Conservation (phyloP, 768 basidiomycete species). For the Psilocybe sp. region DNA sequence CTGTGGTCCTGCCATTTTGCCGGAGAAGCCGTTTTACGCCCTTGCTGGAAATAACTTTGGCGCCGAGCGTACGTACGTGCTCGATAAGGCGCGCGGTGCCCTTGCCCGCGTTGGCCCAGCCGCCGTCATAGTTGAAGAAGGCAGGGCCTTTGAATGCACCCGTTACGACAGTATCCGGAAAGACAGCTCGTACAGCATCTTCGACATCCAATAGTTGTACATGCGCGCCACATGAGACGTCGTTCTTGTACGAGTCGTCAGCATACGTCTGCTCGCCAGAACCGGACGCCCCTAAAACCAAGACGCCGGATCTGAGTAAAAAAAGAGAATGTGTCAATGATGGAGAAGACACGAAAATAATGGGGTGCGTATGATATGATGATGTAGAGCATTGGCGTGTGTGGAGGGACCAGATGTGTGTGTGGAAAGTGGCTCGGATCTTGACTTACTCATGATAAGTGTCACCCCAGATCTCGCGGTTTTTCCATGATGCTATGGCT, state of each 20-base stretch:
- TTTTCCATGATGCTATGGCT: conserved; percentile 75
- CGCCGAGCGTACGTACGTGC: conserved; percentile 58
- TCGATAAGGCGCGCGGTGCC: conserved; percentile 55
- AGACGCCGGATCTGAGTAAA: conserved; percentile 59
- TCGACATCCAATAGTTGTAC: conserved; percentile 36
- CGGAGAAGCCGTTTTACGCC: conserved; percentile 50
- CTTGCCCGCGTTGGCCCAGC: conserved; percentile 81
- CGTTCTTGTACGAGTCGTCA: conserved; percentile 59
- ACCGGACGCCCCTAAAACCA: conserved; percentile 46
- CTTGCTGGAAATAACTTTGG: conserved; percentile 55
- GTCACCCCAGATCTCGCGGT: conserved; percentile 60
- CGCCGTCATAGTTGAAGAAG: conserved; percentile 74
- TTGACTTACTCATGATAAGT: conserved; percentile 77
- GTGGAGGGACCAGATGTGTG: neutral
- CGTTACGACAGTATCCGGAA: conserved; percentile 39
- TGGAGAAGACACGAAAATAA: conserved; percentile 4
- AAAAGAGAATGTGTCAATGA: neutral
- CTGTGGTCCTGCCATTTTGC: conserved; percentile 40
- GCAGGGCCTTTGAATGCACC: conserved; percentile 42
- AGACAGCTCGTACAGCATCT: conserved; percentile 41
- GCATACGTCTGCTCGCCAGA: conserved; percentile 37
- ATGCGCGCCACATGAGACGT: conserved; percentile 52
- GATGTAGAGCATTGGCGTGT: conserved; percentile 1
- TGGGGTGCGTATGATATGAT: neutral
- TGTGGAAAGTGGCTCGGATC: conserved; percentile 13